Conservation (phyloP, 352 stramenopile species). For the Globisporangium apiculatum region DNA sequence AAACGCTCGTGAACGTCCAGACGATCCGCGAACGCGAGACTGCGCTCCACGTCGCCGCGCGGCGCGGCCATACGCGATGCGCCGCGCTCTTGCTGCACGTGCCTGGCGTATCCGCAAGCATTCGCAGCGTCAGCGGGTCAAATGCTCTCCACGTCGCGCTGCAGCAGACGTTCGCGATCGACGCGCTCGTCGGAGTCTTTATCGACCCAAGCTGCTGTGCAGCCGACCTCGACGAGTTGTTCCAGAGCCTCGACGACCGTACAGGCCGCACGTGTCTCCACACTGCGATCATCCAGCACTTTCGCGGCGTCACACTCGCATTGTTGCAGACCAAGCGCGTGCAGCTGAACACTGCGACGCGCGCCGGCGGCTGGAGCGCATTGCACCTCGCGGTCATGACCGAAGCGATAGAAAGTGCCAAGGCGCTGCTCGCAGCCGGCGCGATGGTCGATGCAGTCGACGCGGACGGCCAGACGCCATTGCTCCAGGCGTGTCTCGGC, state of each 20-base stretch:
- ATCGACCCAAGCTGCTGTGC: slow-evolving; percentile 13
- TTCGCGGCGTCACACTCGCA: slow-evolving; percentile 28
- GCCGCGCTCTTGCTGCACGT: slow-evolving; percentile 25
- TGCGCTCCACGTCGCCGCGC: slow-evolving; percentile 39
- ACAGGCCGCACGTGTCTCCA: slow-evolving; percentile 48
- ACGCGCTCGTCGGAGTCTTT: slow-evolving; percentile 40
- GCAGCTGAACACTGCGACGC: slow-evolving; percentile 42
- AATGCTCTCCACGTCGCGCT: slow-evolving; percentile 60
- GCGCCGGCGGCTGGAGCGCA: slow-evolving; percentile 39
- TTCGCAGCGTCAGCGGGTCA: slow-evolving; percentile 28
- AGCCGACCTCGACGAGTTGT: slow-evolving; percentile 15
- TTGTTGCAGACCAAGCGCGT: slow-evolving; percentile 34
- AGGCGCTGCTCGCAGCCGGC: slow-evolving; percentile 33
- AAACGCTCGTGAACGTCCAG: slow-evolving; percentile 26
- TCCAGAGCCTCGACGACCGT: slow-evolving; percentile 36
- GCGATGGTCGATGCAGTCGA: slow-evolving; percentile 60
- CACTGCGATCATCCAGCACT: slow-evolving; percentile 57
- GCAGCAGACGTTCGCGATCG: slow-evolving; percentile 55
- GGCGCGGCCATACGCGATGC: slow-evolving; percentile 12
- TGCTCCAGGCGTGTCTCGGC: slow-evolving; percentile 52
- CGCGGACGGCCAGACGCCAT: slow-evolving; percentile 44
- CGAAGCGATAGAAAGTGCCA: slow-evolving; percentile 36
- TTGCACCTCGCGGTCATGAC: slow-evolving; percentile 65
- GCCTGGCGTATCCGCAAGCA: slow-evolving; percentile 13
- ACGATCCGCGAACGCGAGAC: slow-evolving; percentile 30